A percentile compares a stretch with the other conserved stretches of the same genome.
Evolutionary conservation across 768 basidiomycete genomes (phyloP).

Genomic region (Nevesoporus exiguus): DNA sequence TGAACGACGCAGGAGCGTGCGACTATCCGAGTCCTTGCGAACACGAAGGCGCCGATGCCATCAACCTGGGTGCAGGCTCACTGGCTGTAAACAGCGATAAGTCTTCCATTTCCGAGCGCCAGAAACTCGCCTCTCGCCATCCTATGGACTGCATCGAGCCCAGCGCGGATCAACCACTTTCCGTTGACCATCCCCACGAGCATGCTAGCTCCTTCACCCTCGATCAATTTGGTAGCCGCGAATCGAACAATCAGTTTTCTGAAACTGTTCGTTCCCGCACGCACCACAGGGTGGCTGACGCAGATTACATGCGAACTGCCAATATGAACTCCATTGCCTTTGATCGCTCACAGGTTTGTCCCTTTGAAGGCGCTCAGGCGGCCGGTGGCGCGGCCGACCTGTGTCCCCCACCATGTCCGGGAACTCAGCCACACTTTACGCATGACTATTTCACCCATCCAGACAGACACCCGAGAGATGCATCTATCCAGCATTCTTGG

Average conservation of each 20-base stretch:
- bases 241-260: constrained; percentile 38
- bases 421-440: constrained; percentile 23
- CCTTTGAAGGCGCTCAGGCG: constrained; percentile 18
- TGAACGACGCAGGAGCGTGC: constrained; percentile 21
- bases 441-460: constrained; percentile 27
- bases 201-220: constrained; percentile 7
- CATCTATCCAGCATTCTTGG: constrained; percentile 26
- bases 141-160: constrained; percentile 16
- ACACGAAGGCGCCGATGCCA: constrained; percentile 16
- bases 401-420: constrained; percentile 20
- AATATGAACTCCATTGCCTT: constrained; percentile 19
- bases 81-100: constrained; percentile 8
- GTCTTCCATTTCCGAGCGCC: constrained; percentile 18
- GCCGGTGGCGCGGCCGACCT: constrained; percentile 25
- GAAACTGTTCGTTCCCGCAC: constrained; percentile 33
- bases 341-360: constrained; percentile 24
- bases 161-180: constrained; percentile 9
- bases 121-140: constrained; percentile 15
- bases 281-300: constrained; percentile 24
- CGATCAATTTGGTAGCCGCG: constrained; percentile 32
- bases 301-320: constrained; percentile 18
- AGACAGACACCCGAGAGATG: constrained; percentile 23
- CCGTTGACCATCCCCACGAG: constrained; percentile 15
- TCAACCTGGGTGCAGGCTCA: constrained; percentile 9
- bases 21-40: constrained; percentile 22